Percentiles rank a stretch among this genome's conserved stretches.
Conservation (phyloP, 2,329 filamentous ascomycete species). For the Hypocreales sp. region DNA sequence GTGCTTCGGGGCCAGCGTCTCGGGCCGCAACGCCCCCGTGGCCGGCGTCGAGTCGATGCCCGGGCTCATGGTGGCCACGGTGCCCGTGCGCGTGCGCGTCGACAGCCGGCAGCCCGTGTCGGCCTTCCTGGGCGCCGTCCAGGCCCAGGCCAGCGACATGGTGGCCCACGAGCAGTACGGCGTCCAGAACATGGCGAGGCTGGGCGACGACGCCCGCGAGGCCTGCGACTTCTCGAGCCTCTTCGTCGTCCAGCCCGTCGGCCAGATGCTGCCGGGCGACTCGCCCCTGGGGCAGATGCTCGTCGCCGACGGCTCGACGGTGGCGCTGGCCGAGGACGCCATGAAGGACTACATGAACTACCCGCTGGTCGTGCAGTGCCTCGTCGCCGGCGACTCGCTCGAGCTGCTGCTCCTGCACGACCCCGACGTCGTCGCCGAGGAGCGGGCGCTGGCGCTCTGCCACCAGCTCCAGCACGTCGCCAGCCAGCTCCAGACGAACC, state of each 20-base stretch:
- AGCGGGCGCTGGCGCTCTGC: background rate
- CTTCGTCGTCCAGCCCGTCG: slow-evolving; percentile 10
- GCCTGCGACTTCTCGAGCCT: slow-evolving; percentile 12
- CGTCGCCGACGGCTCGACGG: background rate
- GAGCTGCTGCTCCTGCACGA: slow-evolving; percentile 1
- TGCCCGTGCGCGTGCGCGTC: slow-evolving; percentile 10
- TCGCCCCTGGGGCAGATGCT: background rate
- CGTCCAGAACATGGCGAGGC: slow-evolving; percentile 7
- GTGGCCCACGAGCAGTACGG: slow-evolving; percentile 8
- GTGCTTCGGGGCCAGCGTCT: slow-evolving; percentile 11
- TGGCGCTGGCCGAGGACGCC: background rate
- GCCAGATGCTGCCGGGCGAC: background rate
- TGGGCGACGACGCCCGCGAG: slow-evolving; percentile 5
- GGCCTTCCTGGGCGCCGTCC: slow-evolving; percentile 6
- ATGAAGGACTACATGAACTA: slow-evolving; percentile 4
- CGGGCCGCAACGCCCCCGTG: slow-evolving; percentile 13
- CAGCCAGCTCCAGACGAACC: background rate
- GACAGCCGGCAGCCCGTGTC: slow-evolving; percentile 3
- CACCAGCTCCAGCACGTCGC: slow-evolving; percentile 2
- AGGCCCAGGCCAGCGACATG: slow-evolving; percentile 1
- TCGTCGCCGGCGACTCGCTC: background rate
- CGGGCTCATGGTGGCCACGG: slow-evolving; percentile 15
- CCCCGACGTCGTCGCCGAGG: background rate
- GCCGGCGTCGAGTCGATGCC: slow-evolving; percentile 10
- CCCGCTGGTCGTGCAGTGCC: slow-evolving; percentile 2